Conservation (phyloP, 495 filamentous ascomycete genomes). For the Glutinoglossum americanum region DNA sequence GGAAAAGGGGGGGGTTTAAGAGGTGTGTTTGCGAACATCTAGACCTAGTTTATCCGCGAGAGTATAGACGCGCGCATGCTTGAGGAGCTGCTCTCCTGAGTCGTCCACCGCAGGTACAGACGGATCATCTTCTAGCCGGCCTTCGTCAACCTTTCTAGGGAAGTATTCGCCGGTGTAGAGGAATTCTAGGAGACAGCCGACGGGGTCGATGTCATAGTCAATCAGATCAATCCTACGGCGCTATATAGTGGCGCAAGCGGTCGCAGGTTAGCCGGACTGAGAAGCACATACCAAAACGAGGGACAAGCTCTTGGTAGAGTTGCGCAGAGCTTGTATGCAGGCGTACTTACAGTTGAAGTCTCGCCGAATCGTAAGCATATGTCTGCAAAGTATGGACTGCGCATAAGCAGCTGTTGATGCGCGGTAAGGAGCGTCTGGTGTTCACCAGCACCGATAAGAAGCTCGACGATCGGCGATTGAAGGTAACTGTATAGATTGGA, state of each 20-base stretch:
- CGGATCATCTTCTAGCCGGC: conserved; percentile 34
- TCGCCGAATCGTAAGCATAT: conserved; percentile 33
- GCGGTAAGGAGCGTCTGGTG: conserved; percentile 43
- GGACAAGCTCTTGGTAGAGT: conserved; percentile 2
- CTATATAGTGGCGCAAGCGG: conserved; percentile 18
- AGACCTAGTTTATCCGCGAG: conserved; percentile 62
- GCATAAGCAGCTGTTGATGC: conserved; percentile 53
- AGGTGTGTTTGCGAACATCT: conserved; percentile 12
- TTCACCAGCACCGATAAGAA: conserved; percentile 46
- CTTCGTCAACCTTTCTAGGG: conserved; percentile 35
- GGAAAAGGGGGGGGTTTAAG: not conserved
- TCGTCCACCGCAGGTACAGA: conserved; percentile 38
- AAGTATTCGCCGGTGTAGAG: conserved; percentile 87
- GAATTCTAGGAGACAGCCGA: conserved; percentile 76
- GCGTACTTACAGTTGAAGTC: conserved; percentile 10
- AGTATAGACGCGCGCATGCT: conserved; percentile 76
- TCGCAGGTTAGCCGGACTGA: not conserved
- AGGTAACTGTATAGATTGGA: conserved; percentile 24
- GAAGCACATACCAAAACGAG: conserved; percentile 12
- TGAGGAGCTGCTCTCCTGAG: conserved; percentile 53
- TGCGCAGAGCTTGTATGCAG: not conserved
- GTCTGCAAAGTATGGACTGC: conserved; percentile 54
- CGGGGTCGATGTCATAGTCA: conserved; percentile 54
- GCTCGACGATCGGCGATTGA: conserved; percentile 55
- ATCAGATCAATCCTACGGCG: conserved; percentile 47